These are phyloP conservation scores for Saccharomyces uvarum DNA, from an alignment of 1,139 yeast species.

Conservation along the genomic window DNA sequence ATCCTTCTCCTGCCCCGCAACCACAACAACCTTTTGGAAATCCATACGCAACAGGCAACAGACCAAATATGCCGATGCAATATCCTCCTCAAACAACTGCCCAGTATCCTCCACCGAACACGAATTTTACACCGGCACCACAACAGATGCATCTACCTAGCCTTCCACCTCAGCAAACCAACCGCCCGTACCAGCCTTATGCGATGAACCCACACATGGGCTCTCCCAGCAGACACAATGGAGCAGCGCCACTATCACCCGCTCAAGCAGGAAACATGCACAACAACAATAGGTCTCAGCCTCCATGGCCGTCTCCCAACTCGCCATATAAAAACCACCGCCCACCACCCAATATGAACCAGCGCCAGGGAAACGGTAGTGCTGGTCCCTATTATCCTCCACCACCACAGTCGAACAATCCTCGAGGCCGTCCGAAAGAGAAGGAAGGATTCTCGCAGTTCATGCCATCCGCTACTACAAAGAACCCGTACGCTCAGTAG, in stretches of 20 bases:
- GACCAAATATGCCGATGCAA: neutral
- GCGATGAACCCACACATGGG: neutral
- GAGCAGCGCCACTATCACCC: neutral
- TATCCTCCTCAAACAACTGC: neutral
- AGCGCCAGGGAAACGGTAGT: neutral
- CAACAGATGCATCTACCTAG: neutral
- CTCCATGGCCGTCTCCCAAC: neutral
- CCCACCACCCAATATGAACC: conserved; percentile 1
- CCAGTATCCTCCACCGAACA: neutral
- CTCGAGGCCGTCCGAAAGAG: conserved; percentile 3
- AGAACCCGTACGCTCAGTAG: conserved; percentile 9
- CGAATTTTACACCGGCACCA: neutral
- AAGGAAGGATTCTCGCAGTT: conserved; percentile 27
- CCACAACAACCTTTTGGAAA: neutral
- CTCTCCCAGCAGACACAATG: neutral
- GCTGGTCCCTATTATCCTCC: conserved; percentile 8
- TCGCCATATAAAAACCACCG: neutral
- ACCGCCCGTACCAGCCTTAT: neutral
- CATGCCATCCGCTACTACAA: conserved; percentile 21
- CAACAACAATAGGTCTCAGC: neutral
- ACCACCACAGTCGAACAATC: conserved; percentile 10
- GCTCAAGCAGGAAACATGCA: neutral
- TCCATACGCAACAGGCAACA: neutral
- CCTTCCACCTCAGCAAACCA: neutral
- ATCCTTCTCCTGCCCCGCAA: neutral